phyloP scores from a whole-genome alignment of 1,139 yeast genomes.

The Suhomyces bokatorum region DNA sequence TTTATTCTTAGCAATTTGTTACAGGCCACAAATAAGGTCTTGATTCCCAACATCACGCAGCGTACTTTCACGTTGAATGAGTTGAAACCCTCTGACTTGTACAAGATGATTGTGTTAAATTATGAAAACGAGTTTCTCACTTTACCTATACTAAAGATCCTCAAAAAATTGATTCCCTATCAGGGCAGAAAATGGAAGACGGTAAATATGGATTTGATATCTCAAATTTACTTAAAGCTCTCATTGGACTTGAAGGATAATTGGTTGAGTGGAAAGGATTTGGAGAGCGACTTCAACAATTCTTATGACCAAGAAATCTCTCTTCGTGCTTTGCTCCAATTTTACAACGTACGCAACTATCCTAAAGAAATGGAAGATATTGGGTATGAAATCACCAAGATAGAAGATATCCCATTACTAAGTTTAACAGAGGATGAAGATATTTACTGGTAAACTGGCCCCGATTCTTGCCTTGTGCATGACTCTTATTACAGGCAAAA shows the following conservation, averaged over 20 bases:
- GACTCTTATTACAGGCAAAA: no score
- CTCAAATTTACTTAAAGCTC: slow-evolving; percentile 79
- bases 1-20: slow-evolving; percentile 47
- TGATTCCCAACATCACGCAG: slow-evolving; percentile 51
- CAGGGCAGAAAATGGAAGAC: slow-evolving; percentile 95
- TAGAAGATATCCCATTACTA: slow-evolving; percentile 24
- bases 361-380: slow-evolving; percentile 51
- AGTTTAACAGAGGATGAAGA: slow-evolving; percentile 18
- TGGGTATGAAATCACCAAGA: slow-evolving; percentile 48
- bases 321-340: slow-evolving; percentile 74
- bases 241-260: slow-evolving; percentile 73
- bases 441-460: slow-evolving; percentile 9
- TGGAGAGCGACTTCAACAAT: slow-evolving; percentile 71
- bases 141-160: slow-evolving; percentile 66
- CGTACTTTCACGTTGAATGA: slow-evolving; percentile 57
- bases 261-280: slow-evolving; percentile 87
- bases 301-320: slow-evolving; percentile 89
- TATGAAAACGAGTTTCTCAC: slow-evolving; percentile 66
- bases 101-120: slow-evolving; percentile 44
- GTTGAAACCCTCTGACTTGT: slow-evolving; percentile 52
- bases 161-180: slow-evolving; percentile 83
- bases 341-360: slow-evolving; percentile 67
- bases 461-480: no score
- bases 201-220: slow-evolving; percentile 88
- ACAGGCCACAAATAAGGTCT: slow-evolving; percentile 42